phyloP scores from a whole-genome alignment of 1,139 yeast genomes.

The Blastobotrys serpentis region DNA sequence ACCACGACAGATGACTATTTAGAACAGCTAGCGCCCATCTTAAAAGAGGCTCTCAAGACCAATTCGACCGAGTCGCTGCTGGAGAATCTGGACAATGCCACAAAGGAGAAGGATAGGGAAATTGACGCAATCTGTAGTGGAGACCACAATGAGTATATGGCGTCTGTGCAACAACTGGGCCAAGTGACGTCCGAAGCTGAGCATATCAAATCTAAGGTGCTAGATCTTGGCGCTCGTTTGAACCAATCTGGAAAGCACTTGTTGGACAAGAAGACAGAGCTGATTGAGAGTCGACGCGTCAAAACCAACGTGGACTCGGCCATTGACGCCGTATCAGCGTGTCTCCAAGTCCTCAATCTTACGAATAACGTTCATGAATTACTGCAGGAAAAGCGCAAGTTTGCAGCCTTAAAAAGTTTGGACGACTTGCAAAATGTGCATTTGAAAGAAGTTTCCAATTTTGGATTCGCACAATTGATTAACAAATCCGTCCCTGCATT shows the following conservation, averaged over 20 bases:
- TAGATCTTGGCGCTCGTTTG: slow-evolving; percentile 52
- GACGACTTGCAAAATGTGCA: slow-evolving; percentile 72
- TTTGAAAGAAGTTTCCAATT: slow-evolving; percentile 64
- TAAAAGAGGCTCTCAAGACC: slow-evolving; percentile 61
- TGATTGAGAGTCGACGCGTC: slow-evolving; percentile 33
- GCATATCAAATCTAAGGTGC: slow-evolving; percentile 53
- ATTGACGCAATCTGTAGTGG: slow-evolving; percentile 60
- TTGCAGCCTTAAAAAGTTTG: slow-evolving; percentile 79
- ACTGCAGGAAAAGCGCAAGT: slow-evolving; percentile 71
- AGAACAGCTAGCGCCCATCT: slow-evolving; percentile 78
- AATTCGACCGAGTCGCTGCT: slow-evolving; percentile 59
- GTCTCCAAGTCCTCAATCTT: slow-evolving; percentile 79
- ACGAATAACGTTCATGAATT: slow-evolving; percentile 84
- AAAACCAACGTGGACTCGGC: slow-evolving; percentile 38
- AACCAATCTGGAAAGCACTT: slow-evolving; percentile 64
- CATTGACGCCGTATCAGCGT: slow-evolving; percentile 45
- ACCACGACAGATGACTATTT: slow-evolving; percentile 61
- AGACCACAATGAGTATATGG: slow-evolving; percentile 53
- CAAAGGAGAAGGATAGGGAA: slow-evolving; percentile 60
- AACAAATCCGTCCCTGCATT: slow-evolving; percentile 74
- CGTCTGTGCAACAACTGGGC: slow-evolving; percentile 57
- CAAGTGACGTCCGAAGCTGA: slow-evolving; percentile 55
- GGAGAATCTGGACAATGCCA: slow-evolving; percentile 55
- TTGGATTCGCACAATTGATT: slow-evolving; percentile 63
- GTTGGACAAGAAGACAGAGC: slow-evolving; percentile 45